Base-by-base conservation (phyloP, 2,329 filamentous ascomycete genomes). In the Colletotrichum cuscutae region DNA sequence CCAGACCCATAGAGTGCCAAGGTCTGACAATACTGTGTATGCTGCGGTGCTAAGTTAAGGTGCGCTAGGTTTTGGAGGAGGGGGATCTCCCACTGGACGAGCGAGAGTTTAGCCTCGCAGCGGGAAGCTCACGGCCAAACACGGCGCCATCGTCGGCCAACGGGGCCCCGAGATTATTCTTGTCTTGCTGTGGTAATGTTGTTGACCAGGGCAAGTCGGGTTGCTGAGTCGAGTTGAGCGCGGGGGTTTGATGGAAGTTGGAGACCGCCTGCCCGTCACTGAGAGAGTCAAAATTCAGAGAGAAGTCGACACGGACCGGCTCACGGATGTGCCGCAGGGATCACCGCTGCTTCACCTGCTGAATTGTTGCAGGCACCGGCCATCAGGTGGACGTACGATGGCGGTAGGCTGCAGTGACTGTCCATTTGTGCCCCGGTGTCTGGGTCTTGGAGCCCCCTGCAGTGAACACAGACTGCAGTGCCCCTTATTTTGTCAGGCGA, bases 51-150 rank as follows among this genome's bases (percentile, higher is more conserved):
- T 22, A 64, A 28, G 52, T 32, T 42, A 67, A 66, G 28, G 42
- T 35, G 24, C 26, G 37, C 30, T 65, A 35, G 15, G 15, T 46
- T 13, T 46, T 28, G 42, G 42, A 22, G 37, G 37, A 42, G 65
- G 68, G 69, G 57, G 65, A 72, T 69, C 65, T 64, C 15, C 69
- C 59, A 59, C 15, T 54, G 65, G 62, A 69, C 22, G 65, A 24
- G 19, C 54, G 32, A 72, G 54, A 65, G 66, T 72, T 70, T 70
- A 66, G 54, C 60, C 66, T 70, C 60, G 60, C 70, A 70, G 66
- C 60, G 66, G 60, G 70, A 70, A 30, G 65, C 53, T 54, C 70
- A 54, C 54, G 46, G 68, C 63, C 66, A 56, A 28, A 19, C 15
- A 66, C 63, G 54, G 56, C 68, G 42, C 35, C 63, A 56, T 56